phyloP scores from a whole-genome alignment of 2,329 filamentous ascomycete species.

The Hypomyces perniciosus region DNA sequence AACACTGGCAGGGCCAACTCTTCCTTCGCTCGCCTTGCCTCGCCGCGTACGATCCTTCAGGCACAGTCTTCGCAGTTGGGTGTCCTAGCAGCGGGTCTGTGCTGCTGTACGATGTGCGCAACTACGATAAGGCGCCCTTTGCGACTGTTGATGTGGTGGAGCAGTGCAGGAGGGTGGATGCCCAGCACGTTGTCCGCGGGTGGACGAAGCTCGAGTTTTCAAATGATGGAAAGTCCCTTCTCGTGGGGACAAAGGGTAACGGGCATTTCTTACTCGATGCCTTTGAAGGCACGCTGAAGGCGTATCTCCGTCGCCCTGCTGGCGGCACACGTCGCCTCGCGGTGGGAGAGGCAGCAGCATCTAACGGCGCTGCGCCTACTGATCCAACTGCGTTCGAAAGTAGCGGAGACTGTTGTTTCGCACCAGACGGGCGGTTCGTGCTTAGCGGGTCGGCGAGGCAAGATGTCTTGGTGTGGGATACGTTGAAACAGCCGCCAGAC shows the following conservation, averaged over 20 bases:
- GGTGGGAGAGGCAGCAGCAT: conserved; percentile 42
- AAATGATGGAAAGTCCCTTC: conserved; percentile 84
- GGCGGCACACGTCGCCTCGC: conserved; percentile 48
- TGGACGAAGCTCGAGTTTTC: conserved; percentile 95
- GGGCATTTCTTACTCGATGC: conserved; percentile 93
- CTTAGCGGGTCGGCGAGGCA: conserved; percentile 64
- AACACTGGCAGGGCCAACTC: conserved; percentile 72
- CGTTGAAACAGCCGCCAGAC: conserved; percentile 49
- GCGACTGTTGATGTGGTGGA: conserved; percentile 74
- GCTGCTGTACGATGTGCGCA: conserved; percentile 86
- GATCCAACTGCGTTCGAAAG: conserved; percentile 41
- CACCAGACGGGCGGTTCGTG: conserved; percentile 83
- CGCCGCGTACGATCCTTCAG: conserved; percentile 85
- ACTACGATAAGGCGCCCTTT: conserved; percentile 90
- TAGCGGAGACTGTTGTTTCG: conserved; percentile 79
- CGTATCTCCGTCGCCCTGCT: conserved; percentile 59
- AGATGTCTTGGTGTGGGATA: conserved; percentile 84
- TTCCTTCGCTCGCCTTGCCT: conserved; percentile 77
- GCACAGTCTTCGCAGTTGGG: conserved; percentile 83
- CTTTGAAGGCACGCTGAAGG: conserved; percentile 74
- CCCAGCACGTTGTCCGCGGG: conserved; percentile 55
- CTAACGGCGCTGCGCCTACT: conserved; percentile 21
- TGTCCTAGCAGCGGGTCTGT: conserved; percentile 74
- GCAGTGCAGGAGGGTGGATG: conserved; percentile 40
- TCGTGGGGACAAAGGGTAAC: conserved; percentile 75